Conservation (phyloP, 441 rosid species). For the Arabidopsis hybrid region DNA sequence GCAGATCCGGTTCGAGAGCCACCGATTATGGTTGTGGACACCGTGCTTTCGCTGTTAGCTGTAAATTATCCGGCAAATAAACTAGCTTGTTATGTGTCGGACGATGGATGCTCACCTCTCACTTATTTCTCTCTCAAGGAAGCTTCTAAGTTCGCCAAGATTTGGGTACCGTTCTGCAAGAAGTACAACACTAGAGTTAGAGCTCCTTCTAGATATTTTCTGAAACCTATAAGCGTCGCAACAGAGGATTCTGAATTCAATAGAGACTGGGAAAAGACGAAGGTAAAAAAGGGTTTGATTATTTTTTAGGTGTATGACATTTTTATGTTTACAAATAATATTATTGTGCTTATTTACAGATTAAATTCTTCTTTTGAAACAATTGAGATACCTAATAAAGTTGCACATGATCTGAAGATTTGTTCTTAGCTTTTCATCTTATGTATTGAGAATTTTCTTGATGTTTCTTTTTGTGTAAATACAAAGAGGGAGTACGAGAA, state of each 20-base stretch:
- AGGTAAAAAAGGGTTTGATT: constrained; percentile 45
- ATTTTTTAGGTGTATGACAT: neutral
- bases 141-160: constrained; percentile 64
- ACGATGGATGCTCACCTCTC: constrained; percentile 64
- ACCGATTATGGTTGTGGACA: constrained; percentile 52
- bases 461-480: no score
- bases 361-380: no score
- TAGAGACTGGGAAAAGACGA: constrained; percentile 50
- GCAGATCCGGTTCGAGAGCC: constrained; percentile 36
- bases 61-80: constrained; percentile 74
- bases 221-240: neutral
- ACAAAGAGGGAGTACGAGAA: constrained; percentile 55
- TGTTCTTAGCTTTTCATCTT: no score
- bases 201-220: constrained; percentile 71
- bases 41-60: constrained; percentile 72
- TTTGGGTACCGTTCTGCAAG: constrained; percentile 81
- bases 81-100: constrained; percentile 78
- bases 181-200: constrained; percentile 58
- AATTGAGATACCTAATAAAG: no score
- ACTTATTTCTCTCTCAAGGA: constrained; percentile 61
- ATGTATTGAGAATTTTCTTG: no score
- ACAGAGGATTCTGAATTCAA: constrained; percentile 36
- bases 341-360: no score
- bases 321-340: no score
- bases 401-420: no score